Evolutionary conservation across 106 monocot genomes (phyloP).

Genomic region (Acorus gramineus): DNA sequence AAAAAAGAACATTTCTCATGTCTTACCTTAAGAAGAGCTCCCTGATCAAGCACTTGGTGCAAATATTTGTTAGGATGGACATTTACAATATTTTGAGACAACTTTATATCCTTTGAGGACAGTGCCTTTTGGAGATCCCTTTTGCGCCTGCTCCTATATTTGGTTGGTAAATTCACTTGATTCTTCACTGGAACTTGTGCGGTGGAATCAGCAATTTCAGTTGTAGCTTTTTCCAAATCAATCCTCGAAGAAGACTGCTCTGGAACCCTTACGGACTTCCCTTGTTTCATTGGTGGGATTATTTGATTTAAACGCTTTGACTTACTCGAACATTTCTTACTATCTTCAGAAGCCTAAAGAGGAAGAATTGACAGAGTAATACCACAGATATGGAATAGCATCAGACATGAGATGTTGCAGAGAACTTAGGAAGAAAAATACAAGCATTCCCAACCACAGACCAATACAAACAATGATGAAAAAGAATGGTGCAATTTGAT

Average conservation of each 20-base stretch:
- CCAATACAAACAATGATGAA: no score
- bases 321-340: slow-evolving; percentile 37
- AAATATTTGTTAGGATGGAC: slow-evolving; percentile 21
- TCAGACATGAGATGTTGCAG: no score
- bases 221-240: slow-evolving; percentile 23
- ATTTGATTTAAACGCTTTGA: slow-evolving; percentile 39
- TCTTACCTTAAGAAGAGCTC: slow-evolving; percentile 40
- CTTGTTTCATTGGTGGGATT: slow-evolving; percentile 31
- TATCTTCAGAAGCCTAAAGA: slow-evolving; percentile 33
- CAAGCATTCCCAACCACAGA: no score
- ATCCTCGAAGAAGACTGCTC: slow-evolving; percentile 33
- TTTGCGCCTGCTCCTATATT: slow-evolving; percentile 52
- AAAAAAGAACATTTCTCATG: slow-evolving; percentile 1
- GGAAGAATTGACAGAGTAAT: no score
- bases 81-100: slow-evolving; percentile 36
- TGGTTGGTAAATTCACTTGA: slow-evolving; percentile 24
- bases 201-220: slow-evolving; percentile 26
- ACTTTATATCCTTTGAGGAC: slow-evolving; percentile 34
- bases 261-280: slow-evolving; percentile 29
- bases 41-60: slow-evolving; percentile 14
- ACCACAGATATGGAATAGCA: no score
- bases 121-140: slow-evolving; percentile 37
- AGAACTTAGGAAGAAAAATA: no score
- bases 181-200: slow-evolving; percentile 13
- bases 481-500: no score